Evolutionary conservation across 495 filamentous ascomycete species (phyloP), one percentile per base, ranked within the genome.

Genomic region (Lepidopterella palustris): DNA sequence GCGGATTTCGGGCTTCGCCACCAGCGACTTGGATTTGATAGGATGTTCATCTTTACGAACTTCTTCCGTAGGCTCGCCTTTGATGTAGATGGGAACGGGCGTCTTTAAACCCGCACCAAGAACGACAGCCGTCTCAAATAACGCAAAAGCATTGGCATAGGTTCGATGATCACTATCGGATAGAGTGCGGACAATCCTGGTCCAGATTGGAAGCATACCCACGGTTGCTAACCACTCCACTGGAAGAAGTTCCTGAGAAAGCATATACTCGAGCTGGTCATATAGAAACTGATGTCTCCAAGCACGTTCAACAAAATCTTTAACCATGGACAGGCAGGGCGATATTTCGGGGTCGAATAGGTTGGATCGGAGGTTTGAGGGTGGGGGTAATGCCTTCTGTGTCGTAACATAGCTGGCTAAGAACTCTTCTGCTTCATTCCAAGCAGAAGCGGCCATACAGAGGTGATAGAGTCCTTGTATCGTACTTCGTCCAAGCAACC

Each of bases 191-290:
- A 68, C 56, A 11, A 64, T 11, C 29, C 54, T 40, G 27, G 29
- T 52, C 65, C 65, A 68, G n/a, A 63, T 20, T 10, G 58, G 61
- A 5, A 48, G 53, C 61, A 68, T 61, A 21, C 50, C 56, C 20
- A 58, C 50, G 8, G 65, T 68, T 15, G 65, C 65, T 23, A 68
- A 57, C 65, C 65, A 68, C 35, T 68, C 61, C 11, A 68, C 26
- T 0, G 65, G 65, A 5, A 68, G 53, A 8, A 62, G 45, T 2
- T 62, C 61, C 39, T 64, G 55, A 4, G 61, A 52, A 2, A 68
- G 25, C 65, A 64, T 61, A 15, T 57, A 59, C 23, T 59, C 58
- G 9, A 68, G 45, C 42, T 45, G 13, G n/a, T 62, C 58, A 58
- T 61, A 64, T 6, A 64, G 55, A 35, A 68, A 60, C 3, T 28